Conservation (phyloP, 345 rosid species). For the Limnanthes douglasii region DNA sequence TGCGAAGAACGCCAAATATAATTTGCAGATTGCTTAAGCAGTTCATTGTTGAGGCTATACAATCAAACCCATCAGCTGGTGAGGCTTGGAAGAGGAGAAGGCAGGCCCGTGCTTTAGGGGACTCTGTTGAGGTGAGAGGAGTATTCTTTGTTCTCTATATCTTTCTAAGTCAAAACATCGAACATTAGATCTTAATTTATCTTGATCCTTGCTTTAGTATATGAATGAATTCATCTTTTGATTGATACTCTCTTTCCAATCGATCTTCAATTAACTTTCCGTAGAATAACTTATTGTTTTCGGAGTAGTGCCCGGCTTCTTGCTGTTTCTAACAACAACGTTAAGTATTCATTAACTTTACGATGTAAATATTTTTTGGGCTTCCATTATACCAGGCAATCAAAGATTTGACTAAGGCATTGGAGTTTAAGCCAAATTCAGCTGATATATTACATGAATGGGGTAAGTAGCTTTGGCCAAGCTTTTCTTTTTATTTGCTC, state of each 20-base stretch:
- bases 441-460: slow-evolving; percentile 65
- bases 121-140: slow-evolving; percentile 55
- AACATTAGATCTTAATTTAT: background rate
- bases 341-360: too few species aligned
- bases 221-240: background rate
- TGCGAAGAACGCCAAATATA: too few species aligned
- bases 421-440: slow-evolving; percentile 55
- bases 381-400: slow-evolving; percentile 34
- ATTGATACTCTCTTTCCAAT: background rate
- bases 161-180: too few species aligned
- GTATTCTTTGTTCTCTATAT: slow-evolving; percentile 3
- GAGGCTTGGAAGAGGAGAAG: slow-evolving; percentile 99
- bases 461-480: slow-evolving; percentile 22
- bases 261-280: background rate
- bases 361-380: too few species aligned
- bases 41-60: slow-evolving; percentile 71
- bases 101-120: slow-evolving; percentile 90
- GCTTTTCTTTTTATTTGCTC: too few species aligned
- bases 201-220: slow-evolving; percentile 4
- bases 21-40: too few species aligned
- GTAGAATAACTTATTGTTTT: background rate
- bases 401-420: slow-evolving; percentile 54
- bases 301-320: too few species aligned
- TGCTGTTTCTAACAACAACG: too few species aligned
- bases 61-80: slow-evolving; percentile 78